Percentiles rank a stretch among this genome's conserved stretches.
Conservation (phyloP, 805 yeast genomes). For the Ogataea paraovalis region DNA sequence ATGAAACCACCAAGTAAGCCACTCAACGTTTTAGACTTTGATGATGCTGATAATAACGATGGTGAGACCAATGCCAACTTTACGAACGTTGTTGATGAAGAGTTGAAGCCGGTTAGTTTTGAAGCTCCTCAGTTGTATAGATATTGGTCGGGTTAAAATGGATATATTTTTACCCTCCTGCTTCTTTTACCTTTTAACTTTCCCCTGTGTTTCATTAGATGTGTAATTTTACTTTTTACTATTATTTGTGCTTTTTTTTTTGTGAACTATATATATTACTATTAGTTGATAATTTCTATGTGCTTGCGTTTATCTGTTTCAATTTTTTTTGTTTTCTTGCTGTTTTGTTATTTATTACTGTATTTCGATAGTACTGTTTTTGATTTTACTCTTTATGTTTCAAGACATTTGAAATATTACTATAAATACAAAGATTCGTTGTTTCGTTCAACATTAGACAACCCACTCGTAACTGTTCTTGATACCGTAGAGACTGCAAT, state of each 20-base stretch:
- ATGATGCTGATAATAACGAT: conserved; percentile 5
- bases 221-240: not conserved
- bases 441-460: conserved; percentile 2
- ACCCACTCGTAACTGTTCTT: conserved; percentile 24
- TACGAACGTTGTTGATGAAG: conserved; percentile 29
- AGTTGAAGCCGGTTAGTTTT: conserved; percentile 51
- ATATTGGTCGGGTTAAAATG: conserved; percentile 55
- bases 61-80: conserved; percentile 11
- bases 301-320: no score
- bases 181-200: not conserved
- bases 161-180: not conserved
- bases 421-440: not conserved
- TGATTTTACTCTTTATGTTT: no score
- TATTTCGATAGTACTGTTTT: no score
- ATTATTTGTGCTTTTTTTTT: not conserved
- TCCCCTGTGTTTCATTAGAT: not conserved
- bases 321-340: no score
- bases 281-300: no score
- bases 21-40: conserved; percentile 29
- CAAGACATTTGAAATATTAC: no score
- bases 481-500: conserved; percentile 20
- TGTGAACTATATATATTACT: not conserved
- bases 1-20: conserved; percentile 32
- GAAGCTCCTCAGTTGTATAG: conserved; percentile 61
- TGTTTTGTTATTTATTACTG: no score